Conservation (phyloP, 768 basidiomycete species). For the Boletus subcaerulescens region DNA sequence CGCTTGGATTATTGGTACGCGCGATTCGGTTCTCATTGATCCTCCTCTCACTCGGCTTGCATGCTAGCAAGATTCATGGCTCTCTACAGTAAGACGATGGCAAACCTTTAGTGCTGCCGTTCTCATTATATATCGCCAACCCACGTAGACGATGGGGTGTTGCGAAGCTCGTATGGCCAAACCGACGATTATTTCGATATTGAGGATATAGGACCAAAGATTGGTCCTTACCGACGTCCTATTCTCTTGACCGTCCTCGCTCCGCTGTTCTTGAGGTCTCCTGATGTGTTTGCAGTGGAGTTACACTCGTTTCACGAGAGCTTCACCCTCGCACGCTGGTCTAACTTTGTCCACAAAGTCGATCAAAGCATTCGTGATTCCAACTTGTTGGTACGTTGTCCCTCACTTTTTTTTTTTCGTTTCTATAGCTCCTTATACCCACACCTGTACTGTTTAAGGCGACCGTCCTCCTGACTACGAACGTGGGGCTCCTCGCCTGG, state of each 20-base stretch:
- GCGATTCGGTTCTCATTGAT: neutral
- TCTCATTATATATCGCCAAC: neutral
- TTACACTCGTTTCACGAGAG: conserved; percentile 26
- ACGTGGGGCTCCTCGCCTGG: conserved; percentile 25
- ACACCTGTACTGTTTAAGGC: conserved; percentile 13
- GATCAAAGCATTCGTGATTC: conserved; percentile 33
- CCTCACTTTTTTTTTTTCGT: neutral
- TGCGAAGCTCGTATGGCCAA: conserved; percentile 31
- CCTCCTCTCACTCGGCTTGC: conserved; percentile 1
- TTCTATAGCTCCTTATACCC: neutral
- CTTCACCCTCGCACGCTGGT: conserved; percentile 28
- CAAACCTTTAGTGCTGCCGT: neutral
- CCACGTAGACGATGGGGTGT: conserved; percentile 23
- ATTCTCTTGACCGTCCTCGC: conserved; percentile 17
- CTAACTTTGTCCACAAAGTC: conserved; percentile 28
- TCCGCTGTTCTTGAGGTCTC: conserved; percentile 24
- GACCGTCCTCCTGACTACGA: conserved; percentile 28
- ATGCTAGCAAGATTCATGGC: conserved; percentile 29
- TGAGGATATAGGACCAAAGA: conserved; percentile 11
- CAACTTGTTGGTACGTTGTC: conserved; percentile 24
- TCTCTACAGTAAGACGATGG: conserved; percentile 24
- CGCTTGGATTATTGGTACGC: conserved; percentile 29
- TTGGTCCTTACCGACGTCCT: conserved; percentile 20
- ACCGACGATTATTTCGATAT: conserved; percentile 32
- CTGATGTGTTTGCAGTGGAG: conserved; percentile 29